Evolutionary conservation across 2,329 filamentous ascomycete species (phyloP).

Genomic region (Exophiala dermatitidis): DNA sequence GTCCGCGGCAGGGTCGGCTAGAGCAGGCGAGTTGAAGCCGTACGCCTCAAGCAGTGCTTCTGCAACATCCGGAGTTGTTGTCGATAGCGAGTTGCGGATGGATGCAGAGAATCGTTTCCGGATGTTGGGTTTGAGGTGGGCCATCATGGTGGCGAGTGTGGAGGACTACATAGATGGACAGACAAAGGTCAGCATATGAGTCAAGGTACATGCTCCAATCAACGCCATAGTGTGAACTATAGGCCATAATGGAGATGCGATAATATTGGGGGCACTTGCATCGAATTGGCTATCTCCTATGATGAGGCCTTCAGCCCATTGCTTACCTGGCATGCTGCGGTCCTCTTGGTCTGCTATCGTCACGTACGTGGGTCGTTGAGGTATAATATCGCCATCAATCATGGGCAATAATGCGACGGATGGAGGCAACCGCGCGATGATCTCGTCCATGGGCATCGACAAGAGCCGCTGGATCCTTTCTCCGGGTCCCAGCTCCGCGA

Average conservation of each 20-base stretch:
- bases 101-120: slow-evolving; percentile 16
- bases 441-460: slow-evolving; percentile 36
- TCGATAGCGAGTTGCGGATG: slow-evolving; percentile 7
- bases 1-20: not conserved
- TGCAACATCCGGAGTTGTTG: slow-evolving; percentile 26
- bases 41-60: slow-evolving; percentile 36
- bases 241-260: not conserved
- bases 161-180: slow-evolving; percentile 4
- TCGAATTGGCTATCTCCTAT: slow-evolving; percentile 45
- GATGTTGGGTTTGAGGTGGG: slow-evolving; percentile 13
- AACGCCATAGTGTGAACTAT: too few relatives aligned
- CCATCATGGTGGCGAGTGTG: slow-evolving; percentile 12
- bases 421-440: slow-evolving; percentile 37
- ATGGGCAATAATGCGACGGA: slow-evolving; percentile 34
- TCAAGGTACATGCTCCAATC: too few relatives aligned
- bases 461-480: slow-evolving; percentile 40
- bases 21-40: slow-evolving; percentile 31
- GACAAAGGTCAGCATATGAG: not conserved
- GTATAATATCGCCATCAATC: slow-evolving; percentile 40
- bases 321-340: slow-evolving; percentile 33
- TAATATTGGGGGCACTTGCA: slow-evolving; percentile 29
- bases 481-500: slow-evolving; percentile 30
- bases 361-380: slow-evolving; percentile 22
- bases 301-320: slow-evolving; percentile 43
- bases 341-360: slow-evolving; percentile 27